Base-by-base conservation (phyloP, 208 protist genomes). In the Crithidia fasciculata region DNA sequence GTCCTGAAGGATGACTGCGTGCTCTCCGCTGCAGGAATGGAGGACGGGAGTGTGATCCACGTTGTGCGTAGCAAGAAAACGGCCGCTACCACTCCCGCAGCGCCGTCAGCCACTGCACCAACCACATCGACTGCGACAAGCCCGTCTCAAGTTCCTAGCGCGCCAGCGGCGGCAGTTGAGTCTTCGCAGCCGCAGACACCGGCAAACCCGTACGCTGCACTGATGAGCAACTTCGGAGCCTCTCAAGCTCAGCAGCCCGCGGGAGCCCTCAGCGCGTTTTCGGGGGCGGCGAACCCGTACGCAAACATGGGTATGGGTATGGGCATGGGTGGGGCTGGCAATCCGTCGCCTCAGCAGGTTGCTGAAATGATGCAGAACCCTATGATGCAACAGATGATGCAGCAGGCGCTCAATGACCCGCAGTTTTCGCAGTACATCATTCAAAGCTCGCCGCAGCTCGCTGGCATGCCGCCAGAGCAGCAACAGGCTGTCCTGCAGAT, bases 1-100 rank as follows among this genome's bases (percentile, higher is more conserved):
- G 89, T 97, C 15, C 67, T 97, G 40, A 97, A 97, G 61, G 91
- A 96, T 72, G 80, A 77, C 5, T 82, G 90, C 54, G 60, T 93
- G 50, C 83, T 97, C 19, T 87, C 87, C 52, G 83, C 76, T 39
- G 60, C 89, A 13, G 94, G 94, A 10, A 82, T 97, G 70, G 86
- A 92, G 60, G 67, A 89, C 47, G 94, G 91, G 2, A 88, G 83
- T 61, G 90, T 90, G 39, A 72, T 97, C 53, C 92, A 97, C 63
- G 82, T 97, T 69, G 94, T 97, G 13, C 82, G 91, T 18, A 87
- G 86, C 68, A 87, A 92, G 76, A 93, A 82, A 54, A 80, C 64
- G 4, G 64, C 45, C 39, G 62, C 71, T 7, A 15, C 73, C 16
- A 59, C 55, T 4, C n/a, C 61, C 37, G 47, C 69, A 8, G 37